Evolutionary conservation across 2,329 filamentous ascomycete species (phyloP), one percentile per base, ranked within the genome.

Genomic region (Calonectria ilicicola): DNA sequence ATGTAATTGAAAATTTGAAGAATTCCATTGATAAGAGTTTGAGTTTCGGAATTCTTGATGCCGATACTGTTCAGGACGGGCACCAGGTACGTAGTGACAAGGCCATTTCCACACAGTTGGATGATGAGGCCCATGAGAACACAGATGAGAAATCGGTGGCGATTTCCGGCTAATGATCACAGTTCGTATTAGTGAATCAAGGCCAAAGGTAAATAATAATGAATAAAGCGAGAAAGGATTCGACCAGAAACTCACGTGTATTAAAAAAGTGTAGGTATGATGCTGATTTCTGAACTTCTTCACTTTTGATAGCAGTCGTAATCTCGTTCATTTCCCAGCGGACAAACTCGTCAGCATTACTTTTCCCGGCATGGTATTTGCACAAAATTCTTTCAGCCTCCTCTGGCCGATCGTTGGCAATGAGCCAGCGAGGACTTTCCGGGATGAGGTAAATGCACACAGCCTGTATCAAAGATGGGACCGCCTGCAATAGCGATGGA

Each of bases 401-500:
- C 7, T 90, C 87, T 15, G 56, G 58, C 0, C 75, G 73, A 0
- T 76, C 75, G 17, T 77, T 76, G 1, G 75, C 72, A 69, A 91
- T 89, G 26, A 92, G 84, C 90, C 90, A 93, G 69, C 91, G 83
- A 2, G 91, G 91, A 3, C 89, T 91, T 77, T 93, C 91, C 0
- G 91, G 91, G 1, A 92, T 83, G 74, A 91, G 86, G 69, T 86
- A 90, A 5, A 87, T 65, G 1, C 67, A 72, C 0, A 62, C 71
- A 0, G 76, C 2, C 15, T 78, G 76, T 0, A 78, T 60, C 0
- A 78, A 0, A 2, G 72, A 76, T 1, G 72, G 73, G 0, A 51
- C 68, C 58, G 79, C 77, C 44, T 82, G 81, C 0, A 81, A 71
- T 0, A 82, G 70, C 0, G 80, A 82, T 0, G 83, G 81, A 4